phyloP scores from a whole-genome alignment of 805 yeast genomes.

The Zygoascus flipseniorum region DNA sequence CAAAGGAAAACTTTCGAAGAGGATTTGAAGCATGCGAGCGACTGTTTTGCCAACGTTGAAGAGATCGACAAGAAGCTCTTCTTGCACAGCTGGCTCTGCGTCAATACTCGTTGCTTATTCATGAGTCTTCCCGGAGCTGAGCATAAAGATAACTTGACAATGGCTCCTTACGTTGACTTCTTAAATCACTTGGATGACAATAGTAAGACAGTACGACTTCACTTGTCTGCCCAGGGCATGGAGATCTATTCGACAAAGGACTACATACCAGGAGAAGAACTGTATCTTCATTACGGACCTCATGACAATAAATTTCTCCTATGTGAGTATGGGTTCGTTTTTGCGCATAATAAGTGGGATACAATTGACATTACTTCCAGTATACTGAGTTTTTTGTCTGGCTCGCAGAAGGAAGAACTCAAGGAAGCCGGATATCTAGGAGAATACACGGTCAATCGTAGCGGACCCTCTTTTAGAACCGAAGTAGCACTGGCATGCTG shows the following conservation, averaged over 20 bases:
- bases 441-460: constrained; percentile 56
- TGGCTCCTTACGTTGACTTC: constrained; percentile 89
- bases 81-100: constrained; percentile 75
- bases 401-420: constrained; percentile 38
- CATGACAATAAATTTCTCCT: constrained; percentile 77
- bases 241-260: constrained; percentile 36
- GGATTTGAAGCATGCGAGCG: constrained; percentile 35
- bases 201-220: constrained; percentile 17
- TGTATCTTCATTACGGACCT: constrained; percentile 75
- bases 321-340: constrained; percentile 79
- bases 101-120: constrained; percentile 86
- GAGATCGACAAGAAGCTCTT: constrained; percentile 22
- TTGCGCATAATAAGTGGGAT: constrained; percentile 56
- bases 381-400: constrained; percentile 32
- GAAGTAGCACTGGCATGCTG: constrained; percentile 58
- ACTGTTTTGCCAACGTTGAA: constrained; percentile 10
- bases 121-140: constrained; percentile 43
- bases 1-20: constrained; percentile 27
- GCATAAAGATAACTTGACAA: constrained; percentile 59
- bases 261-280: constrained; percentile 42
- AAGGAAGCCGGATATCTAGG: constrained; percentile 51
- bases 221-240: constrained; percentile 42
- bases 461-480: constrained; percentile 59
- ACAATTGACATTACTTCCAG: constrained; percentile 51
- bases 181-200: constrained; percentile 54